Conservation (phyloP, 306 rosid species). For the Quercus parvula region DNA sequence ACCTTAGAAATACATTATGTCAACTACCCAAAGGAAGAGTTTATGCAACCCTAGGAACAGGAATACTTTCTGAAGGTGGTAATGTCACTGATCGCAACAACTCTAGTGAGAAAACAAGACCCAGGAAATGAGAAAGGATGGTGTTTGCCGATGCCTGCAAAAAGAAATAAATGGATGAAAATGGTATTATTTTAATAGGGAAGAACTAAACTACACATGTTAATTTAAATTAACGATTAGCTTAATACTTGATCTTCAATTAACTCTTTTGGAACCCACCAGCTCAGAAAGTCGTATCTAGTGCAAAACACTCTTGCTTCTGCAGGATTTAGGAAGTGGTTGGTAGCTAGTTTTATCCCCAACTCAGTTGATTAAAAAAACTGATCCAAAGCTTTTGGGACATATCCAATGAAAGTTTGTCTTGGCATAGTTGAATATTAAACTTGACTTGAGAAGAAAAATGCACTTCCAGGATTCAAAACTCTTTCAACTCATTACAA, state of each 20-base stretch:
- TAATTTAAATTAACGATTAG: neutral
- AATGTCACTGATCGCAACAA: slow-evolving; percentile 81
- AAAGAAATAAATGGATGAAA: neutral
- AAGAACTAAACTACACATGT: neutral
- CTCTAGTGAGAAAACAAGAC: slow-evolving; percentile 83
- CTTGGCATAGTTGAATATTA: neutral
- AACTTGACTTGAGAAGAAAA: neutral
- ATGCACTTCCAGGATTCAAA: neutral
- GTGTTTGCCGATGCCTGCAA: slow-evolving; percentile 94
- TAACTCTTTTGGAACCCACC: neutral
- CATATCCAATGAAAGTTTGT: neutral
- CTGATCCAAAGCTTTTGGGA: neutral
- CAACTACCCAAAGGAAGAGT: neutral
- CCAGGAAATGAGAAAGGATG: slow-evolving; percentile 92
- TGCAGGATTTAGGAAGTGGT: too few relatives aligned
- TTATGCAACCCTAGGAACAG: slow-evolving; percentile 62
- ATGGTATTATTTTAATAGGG: neutral
- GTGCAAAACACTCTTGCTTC: too few relatives aligned
- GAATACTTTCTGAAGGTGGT: slow-evolving; percentile 57
- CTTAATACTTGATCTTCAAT: neutral
- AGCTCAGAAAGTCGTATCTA: too few relatives aligned
- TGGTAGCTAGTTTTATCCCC: too few relatives aligned
- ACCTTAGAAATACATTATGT: slow-evolving; percentile 7
- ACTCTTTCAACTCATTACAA: neutral
- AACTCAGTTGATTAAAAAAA: neutral